Evolutionary conservation across 2,329 filamentous ascomycete genomes (phyloP), one percentile per base, ranked within the genome.

Genomic region (Alternaria dauci): DNA sequence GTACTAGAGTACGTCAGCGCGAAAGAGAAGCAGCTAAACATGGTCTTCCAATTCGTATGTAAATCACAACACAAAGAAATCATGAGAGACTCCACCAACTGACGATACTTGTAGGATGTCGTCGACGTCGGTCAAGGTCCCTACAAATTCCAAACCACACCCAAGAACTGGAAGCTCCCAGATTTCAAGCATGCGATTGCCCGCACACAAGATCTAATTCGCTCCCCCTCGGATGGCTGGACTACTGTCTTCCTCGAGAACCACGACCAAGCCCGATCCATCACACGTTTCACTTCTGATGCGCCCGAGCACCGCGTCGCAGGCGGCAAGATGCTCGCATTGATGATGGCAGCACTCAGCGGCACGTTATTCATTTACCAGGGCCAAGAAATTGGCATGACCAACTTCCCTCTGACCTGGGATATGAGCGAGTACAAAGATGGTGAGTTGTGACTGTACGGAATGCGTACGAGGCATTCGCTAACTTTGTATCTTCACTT

Each of bases 1-100:
- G 87, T 91, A 2, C 76, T 90, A 8, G 72, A 81, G 18, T 91
- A 89, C 63, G 86, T 91, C 14, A 83, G 84, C 3, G 83, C 86
- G 0, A 77, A 82, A 28, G 84, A 86, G 56, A 83, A 84, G 59
- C 85, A 90, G 74, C 78, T 91, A 50, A 85, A 87, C 71, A 91
- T 91, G 89, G 87, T 90, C 2, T 91, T 91, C 55, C 75, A 77
- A 67, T 77, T 77, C n/a, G 72, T 74, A 64, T 75, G 87, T 63
- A 16, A 9, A 23, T 26, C 14, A 9, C 16, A 20, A 14, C 3
- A 30, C 26, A 14, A 20, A 14, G 28, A 28, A 20, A 11, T 25
- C 11, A 7, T 8, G 7, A 23, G 20, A 8, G 5, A 32, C 8
- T 20, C 14, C 16, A 1, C 26, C 16, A 23, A 28, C 57, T 57